Evolutionary conservation across 2,329 filamentous ascomycete species (phyloP).

Genomic region (Tolypocladium nubicola): DNA sequence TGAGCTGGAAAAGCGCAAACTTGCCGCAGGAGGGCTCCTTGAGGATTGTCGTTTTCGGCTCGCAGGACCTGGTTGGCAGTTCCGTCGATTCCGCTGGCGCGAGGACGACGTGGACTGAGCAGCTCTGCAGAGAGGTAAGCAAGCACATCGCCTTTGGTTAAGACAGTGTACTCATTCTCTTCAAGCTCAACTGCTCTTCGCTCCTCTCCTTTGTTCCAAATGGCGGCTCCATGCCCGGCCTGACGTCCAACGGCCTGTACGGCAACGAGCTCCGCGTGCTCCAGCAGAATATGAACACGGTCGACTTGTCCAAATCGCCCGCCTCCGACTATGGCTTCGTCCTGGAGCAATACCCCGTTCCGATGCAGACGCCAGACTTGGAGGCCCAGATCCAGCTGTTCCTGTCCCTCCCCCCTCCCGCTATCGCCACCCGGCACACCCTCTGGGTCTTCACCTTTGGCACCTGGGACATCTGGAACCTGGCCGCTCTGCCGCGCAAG

Average conservation of each 20-base stretch:
- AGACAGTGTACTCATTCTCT: not conserved
- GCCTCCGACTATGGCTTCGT: constrained; percentile 34
- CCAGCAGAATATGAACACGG: constrained; percentile 18
- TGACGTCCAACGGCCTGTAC: constrained; percentile 45
- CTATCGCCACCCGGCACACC: constrained; percentile 30
- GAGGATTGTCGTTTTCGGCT: constrained; percentile 41
- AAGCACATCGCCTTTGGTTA: too few species aligned
- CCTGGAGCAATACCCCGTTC: constrained; percentile 29
- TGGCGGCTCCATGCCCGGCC: constrained; percentile 30
- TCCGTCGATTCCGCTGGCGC: constrained; percentile 14
- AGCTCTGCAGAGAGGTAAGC: constrained; percentile 36
- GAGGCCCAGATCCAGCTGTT: constrained; percentile 33
- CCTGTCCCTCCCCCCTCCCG: constrained; percentile 25
- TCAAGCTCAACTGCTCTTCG: constrained; percentile 33
- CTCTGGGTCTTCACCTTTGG: constrained; percentile 43
- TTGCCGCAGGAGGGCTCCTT: constrained; percentile 20
- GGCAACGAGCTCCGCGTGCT: constrained; percentile 28
- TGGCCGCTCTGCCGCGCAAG: constrained; percentile 33
- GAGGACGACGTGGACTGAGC: constrained; percentile 33
- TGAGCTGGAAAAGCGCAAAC: constrained; percentile 10
- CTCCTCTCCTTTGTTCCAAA: constrained; percentile 35
- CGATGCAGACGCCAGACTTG: constrained; percentile 28
- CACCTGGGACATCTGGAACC: constrained; percentile 44
- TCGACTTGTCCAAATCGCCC: constrained; percentile 20
- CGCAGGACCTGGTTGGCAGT: constrained; percentile 34